These are phyloP conservation scores for Coffea eugenioides DNA, from an alignment of 257 asterid genomes.

Conservation along the genomic window DNA sequence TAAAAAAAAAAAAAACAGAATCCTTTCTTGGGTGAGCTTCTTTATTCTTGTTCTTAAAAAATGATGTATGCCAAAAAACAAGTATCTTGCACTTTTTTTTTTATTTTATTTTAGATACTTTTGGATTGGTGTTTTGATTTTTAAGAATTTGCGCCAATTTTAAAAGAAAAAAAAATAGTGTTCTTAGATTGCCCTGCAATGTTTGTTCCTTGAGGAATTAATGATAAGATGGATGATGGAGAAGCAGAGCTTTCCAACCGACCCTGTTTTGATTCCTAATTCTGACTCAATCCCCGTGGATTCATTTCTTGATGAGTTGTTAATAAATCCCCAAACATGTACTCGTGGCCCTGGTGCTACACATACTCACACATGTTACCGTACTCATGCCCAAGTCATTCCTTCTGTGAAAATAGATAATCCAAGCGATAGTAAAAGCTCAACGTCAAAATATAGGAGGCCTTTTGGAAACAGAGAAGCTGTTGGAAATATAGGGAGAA, in stretches of 20 bases:
- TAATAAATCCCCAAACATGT: slow-evolving; percentile 43
- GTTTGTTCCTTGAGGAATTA: slow-evolving; percentile 8
- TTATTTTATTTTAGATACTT: no score
- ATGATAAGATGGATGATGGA: slow-evolving; percentile 37
- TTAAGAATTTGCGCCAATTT: no score
- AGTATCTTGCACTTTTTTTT: no score
- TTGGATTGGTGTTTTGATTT: no score
- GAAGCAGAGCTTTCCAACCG: slow-evolving; percentile 38
- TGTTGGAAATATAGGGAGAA: slow-evolving; percentile 69
- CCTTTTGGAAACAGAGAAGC: slow-evolving; percentile 61
- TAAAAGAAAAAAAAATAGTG: no score
- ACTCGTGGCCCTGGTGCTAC: slow-evolving; percentile 54
- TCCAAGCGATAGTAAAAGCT: slow-evolving; percentile 9
- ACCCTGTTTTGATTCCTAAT: slow-evolving; percentile 21
- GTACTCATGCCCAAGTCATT: slow-evolving; percentile 53
- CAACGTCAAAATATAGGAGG: slow-evolving; percentile 25
- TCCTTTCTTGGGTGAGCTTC: no score
- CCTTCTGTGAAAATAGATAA: slow-evolving; percentile 22
- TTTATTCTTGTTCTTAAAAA: no score
- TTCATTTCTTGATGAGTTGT: slow-evolving; percentile 42
- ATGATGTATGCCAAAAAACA: no score
- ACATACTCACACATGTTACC: slow-evolving; percentile 74
- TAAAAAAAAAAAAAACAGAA: no score
- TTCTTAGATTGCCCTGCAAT: no score
- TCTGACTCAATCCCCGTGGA: slow-evolving; percentile 39